Conservation (phyloP, 2,329 filamentous ascomycete species). For the Ophiocordyceps sinensis region DNA sequence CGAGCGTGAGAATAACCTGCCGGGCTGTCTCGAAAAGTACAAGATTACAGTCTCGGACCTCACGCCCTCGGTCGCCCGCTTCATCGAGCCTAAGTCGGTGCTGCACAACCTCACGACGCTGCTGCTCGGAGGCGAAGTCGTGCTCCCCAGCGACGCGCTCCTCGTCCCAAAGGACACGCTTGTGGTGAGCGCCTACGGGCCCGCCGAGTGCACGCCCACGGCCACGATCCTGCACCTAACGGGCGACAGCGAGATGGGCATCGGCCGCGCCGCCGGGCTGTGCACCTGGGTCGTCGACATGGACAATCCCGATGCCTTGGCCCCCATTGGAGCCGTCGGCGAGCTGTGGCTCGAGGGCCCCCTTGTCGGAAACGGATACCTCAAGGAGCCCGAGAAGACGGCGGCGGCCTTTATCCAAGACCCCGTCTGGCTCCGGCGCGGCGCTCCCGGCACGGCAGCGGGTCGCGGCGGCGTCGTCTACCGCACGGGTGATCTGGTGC, state of each 20-base stretch:
- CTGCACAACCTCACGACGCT: slow-evolving; percentile 5
- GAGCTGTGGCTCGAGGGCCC: slow-evolving; percentile 13
- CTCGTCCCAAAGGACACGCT: slow-evolving; percentile 5
- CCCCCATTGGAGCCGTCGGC: slow-evolving; percentile 3
- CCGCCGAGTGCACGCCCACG: slow-evolving; percentile 7
- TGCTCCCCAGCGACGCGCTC: slow-evolving; percentile 7
- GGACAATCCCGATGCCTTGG: neutral
- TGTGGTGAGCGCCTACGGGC: slow-evolving; percentile 9
- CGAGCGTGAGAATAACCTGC: slow-evolving; percentile 4
- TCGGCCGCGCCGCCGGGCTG: neutral
- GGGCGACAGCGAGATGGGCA: neutral
- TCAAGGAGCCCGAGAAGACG: slow-evolving; percentile 5
- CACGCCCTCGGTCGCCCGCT: slow-evolving; percentile 7
- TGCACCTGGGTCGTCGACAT: slow-evolving; percentile 3
- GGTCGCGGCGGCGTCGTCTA: slow-evolving; percentile 1
- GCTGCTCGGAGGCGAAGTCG: slow-evolving; percentile 6
- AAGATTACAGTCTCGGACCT: slow-evolving; percentile 4
- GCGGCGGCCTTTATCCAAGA: neutral
- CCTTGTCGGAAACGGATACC: slow-evolving; percentile 29
- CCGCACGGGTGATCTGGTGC: slow-evolving; percentile 5
- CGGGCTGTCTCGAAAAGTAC: slow-evolving; percentile 2
- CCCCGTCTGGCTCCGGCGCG: slow-evolving; percentile 1
- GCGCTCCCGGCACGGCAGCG: slow-evolving; percentile 1
- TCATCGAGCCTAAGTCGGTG: slow-evolving; percentile 2
- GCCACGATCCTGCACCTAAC: neutral